Conservation (phyloP, 2,329 filamentous ascomycete genomes). For the Aspergillus viridinutans region DNA sequence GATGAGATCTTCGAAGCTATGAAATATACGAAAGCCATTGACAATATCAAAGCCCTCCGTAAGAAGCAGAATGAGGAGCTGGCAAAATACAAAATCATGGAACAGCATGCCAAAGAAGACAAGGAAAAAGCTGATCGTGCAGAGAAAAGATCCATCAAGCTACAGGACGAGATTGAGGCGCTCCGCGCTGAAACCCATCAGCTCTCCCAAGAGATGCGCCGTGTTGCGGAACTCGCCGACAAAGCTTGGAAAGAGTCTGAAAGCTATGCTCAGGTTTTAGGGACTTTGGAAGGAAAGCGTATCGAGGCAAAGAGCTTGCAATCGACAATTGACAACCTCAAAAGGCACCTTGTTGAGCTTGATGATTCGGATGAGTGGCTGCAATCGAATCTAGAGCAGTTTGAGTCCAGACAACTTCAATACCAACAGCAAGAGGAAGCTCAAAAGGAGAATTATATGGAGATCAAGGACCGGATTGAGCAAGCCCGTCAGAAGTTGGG, state of each 20-base stretch:
- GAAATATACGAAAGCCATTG: conserved; percentile 96
- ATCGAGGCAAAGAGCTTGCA: conserved; percentile 69
- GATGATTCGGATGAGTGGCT: conserved; percentile 74
- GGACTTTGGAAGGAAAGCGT: conserved; percentile 69
- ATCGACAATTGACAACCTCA: conserved; percentile 66
- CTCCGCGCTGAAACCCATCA: conserved; percentile 60
- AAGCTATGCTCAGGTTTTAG: conserved; percentile 69
- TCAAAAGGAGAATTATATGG: conserved; percentile 61
- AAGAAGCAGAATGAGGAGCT: conserved; percentile 80
- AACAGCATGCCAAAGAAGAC: conserved; percentile 72
- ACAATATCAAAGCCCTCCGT: conserved; percentile 81
- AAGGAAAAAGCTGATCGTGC: conserved; percentile 77
- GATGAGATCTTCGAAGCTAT: conserved; percentile 97
- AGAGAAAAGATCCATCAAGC: conserved; percentile 59
- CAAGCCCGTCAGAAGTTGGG: conserved; percentile 40
- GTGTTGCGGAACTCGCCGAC: conserved; percentile 49
- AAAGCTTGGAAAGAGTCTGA: conserved; percentile 70
- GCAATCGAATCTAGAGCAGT: conserved; percentile 67
- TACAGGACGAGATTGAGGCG: conserved; percentile 59
- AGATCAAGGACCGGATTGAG: conserved; percentile 54
- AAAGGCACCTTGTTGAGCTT: conserved; percentile 69
- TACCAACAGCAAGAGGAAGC: conserved; percentile 61
- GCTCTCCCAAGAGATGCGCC: conserved; percentile 46
- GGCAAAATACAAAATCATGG: conserved; percentile 66
- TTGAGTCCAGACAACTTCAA: conserved; percentile 67